phyloP scores from a whole-genome alignment of 2,329 filamentous ascomycete genomes.

The Chalara sp. region DNA sequence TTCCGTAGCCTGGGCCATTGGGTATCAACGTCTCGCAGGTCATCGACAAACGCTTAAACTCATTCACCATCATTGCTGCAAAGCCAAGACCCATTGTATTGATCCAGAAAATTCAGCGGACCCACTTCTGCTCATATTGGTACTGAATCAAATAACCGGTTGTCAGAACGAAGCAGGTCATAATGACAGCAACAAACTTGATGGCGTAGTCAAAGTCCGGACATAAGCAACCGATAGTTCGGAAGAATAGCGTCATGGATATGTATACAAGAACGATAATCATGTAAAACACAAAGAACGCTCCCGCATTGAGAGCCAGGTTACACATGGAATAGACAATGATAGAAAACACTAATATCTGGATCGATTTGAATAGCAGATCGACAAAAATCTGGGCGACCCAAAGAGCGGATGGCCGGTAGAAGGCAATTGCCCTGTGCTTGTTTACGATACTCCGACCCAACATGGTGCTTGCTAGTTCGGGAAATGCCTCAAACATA shows the following conservation, averaged over 20 bases:
- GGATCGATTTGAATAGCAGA: conserved; percentile 73
- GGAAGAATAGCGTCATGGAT: conserved; percentile 60
- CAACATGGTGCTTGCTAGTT: conserved; percentile 70
- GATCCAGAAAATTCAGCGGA: conserved; percentile 47
- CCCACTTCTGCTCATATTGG: conserved; percentile 53
- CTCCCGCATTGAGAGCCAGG: conserved; percentile 53
- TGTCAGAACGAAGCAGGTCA: conserved; percentile 27
- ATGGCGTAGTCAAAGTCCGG: conserved; percentile 62
- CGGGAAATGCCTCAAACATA: conserved; percentile 66
- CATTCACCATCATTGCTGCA: conserved; percentile 56
- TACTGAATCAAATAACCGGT: conserved; percentile 36
- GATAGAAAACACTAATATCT: conserved; percentile 71
- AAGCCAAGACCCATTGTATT: conserved; percentile 51
- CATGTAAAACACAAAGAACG: conserved; percentile 74
- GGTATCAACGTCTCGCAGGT: conserved; percentile 55
- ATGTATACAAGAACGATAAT: conserved; percentile 38
- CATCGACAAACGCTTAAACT: conserved; percentile 51
- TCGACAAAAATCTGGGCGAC: conserved; percentile 80
- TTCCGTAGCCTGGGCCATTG: conserved; percentile 43
- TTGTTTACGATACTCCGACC: conserved; percentile 66
- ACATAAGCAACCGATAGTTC: conserved; percentile 67
- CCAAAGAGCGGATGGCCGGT: conserved; percentile 59
- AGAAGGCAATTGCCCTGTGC: conserved; percentile 63
- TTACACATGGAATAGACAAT: conserved; percentile 84
- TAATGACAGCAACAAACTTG: conserved; percentile 51